Base-by-base conservation (phyloP, 176 grass and related monocot species). In the Aegilops speltoides region DNA sequence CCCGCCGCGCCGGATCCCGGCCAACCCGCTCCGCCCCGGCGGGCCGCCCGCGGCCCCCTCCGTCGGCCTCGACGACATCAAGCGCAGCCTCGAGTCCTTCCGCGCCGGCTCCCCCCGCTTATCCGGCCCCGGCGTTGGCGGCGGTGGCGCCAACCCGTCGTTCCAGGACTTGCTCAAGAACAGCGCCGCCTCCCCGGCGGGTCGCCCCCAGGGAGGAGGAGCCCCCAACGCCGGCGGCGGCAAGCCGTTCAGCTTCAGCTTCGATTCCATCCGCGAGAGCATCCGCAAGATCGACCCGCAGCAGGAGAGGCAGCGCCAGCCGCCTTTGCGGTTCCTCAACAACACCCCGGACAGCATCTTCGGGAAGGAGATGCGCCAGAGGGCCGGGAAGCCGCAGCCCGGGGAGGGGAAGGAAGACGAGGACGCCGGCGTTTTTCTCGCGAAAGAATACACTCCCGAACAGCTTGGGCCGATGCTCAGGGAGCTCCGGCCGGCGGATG, bases 381-480 rank as follows among this genome's bases (percentile, higher is more conserved):
- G 31, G 32, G 81, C 5, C 3, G 37, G 4, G 8, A 73, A 70
- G 29, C 63, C 40, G 26, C 89, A 68, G 43, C 68, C 37, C 2
- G 86, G 73, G 28, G 25, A 10, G 34, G 65, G 43, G 69, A 34
- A 40, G 32, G 43, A 79, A 7, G 48, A 45, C 33, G 24, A 73
- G 29, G 75, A 78, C 62, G 37, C 38, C 61, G 77, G 37, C 60
- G 64, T 88, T 61, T n/a, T 8, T 17, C 95, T 99, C 33, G 3
- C 32, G 26, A 91, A 65, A 69, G 2, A 3, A 2, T 99, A 99
- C 84, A 92, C 22, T 40, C 59, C 74, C 10, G 62, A 91, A n/a
- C 90, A 91, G 52, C 90, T 98, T 20, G 97, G 97, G 37, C 79
- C 90, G 90, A 90, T 70, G 76, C 90, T 99, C 12, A 60, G 36